Percentiles rank a stretch among this genome's conserved stretches.
These are phyloP conservation scores for Blastocystis sp. DNA, from an alignment of 352 stramenopile species.

Conservation along the genomic window DNA sequence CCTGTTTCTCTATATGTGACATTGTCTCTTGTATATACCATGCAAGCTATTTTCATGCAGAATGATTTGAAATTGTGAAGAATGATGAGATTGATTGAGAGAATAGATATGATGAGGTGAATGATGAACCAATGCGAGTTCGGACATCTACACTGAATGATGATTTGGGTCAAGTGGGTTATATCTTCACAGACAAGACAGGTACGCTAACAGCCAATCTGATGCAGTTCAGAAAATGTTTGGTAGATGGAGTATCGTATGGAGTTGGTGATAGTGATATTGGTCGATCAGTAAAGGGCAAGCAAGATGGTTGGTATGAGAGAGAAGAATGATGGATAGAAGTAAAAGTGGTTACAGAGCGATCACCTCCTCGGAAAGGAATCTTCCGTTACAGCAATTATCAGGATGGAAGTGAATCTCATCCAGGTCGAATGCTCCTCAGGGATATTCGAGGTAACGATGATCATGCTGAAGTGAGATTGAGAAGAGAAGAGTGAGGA, in stretches of 20 bases:
- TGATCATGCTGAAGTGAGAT: slow-evolving; percentile 71
- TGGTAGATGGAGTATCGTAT: slow-evolving; percentile 79
- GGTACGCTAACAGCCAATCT: slow-evolving; percentile 98
- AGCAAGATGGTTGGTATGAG: background rate
- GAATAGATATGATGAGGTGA: slow-evolving; percentile 64
- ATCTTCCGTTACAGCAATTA: slow-evolving; percentile 34
- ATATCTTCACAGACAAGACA: slow-evolving; percentile 98
- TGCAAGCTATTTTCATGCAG: slow-evolving; percentile 85
- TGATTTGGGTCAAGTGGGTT: slow-evolving; percentile 88
- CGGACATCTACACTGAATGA: slow-evolving; percentile 83
- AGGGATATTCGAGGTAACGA: slow-evolving; percentile 68
- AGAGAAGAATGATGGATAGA: background rate
- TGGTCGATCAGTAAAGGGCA: slow-evolving; percentile 69
- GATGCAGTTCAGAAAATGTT: slow-evolving; percentile 90
- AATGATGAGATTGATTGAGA: background rate
- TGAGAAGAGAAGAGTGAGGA: slow-evolving; percentile 36
- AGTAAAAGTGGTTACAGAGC: background rate
- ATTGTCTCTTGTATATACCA: slow-evolving; percentile 87
- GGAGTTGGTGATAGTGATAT: slow-evolving; percentile 77
- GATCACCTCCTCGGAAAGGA: background rate
- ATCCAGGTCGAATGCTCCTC: slow-evolving; percentile 69
- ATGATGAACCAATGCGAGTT: slow-evolving; percentile 70
- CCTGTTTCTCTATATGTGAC: slow-evolving; percentile 92
- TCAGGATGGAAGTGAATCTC: slow-evolving; percentile 64
- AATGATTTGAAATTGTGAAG: slow-evolving; percentile 80